Percentiles rank a stretch among this genome's conserved stretches.
Evolutionary conservation across 2,329 filamentous ascomycete genomes (phyloP).

Genomic region (Trichoderma brevicompactum): DNA sequence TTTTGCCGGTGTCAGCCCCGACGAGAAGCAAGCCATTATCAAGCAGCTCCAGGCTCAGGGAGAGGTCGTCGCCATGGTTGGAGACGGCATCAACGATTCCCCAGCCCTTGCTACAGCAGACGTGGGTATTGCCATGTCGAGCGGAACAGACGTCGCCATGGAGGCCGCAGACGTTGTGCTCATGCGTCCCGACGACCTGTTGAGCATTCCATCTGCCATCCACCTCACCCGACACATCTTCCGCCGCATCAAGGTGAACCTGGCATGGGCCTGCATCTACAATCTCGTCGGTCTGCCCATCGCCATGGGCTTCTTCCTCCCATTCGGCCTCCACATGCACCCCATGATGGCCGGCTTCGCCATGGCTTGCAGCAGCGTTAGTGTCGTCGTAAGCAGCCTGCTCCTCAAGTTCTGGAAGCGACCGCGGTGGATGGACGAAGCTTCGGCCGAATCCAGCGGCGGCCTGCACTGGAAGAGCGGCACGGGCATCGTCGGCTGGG

Average conservation of each 20-base stretch:
- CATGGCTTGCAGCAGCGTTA: conserved; percentile 90
- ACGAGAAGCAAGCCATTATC: conserved; percentile 88
- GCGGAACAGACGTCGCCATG: conserved; percentile 95
- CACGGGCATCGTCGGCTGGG: conserved; percentile 49
- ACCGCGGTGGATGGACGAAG: conserved; percentile 83
- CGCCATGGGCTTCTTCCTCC: conserved; percentile 94
- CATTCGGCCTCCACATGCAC: conserved; percentile 83
- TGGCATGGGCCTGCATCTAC: conserved; percentile 91
- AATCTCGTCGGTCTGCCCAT: conserved; percentile 91
- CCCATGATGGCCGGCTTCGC: conserved; percentile 94
- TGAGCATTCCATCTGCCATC: conserved; percentile 88
- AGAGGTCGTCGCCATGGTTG: conserved; percentile 90
- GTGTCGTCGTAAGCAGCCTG: conserved; percentile 82
- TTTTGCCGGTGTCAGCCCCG: conserved; percentile 84
- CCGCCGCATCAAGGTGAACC: conserved; percentile 88
- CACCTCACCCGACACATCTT: conserved; percentile 85
- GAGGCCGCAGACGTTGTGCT: conserved; percentile 95
- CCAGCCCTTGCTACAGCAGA: conserved; percentile 91
- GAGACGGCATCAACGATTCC: conserved; percentile 98
- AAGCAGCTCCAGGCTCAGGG: conserved; percentile 73
- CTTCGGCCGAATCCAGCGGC: conserved; percentile 62
- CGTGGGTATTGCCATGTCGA: conserved; percentile 89
- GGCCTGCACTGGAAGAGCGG: conserved; percentile 50
- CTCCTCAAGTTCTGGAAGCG: conserved; percentile 85
- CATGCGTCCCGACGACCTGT: conserved; percentile 88